These are phyloP conservation scores for Fusarium heterosporum DNA, from an alignment of 2,329 filamentous ascomycete species.

Conservation along the genomic window DNA sequence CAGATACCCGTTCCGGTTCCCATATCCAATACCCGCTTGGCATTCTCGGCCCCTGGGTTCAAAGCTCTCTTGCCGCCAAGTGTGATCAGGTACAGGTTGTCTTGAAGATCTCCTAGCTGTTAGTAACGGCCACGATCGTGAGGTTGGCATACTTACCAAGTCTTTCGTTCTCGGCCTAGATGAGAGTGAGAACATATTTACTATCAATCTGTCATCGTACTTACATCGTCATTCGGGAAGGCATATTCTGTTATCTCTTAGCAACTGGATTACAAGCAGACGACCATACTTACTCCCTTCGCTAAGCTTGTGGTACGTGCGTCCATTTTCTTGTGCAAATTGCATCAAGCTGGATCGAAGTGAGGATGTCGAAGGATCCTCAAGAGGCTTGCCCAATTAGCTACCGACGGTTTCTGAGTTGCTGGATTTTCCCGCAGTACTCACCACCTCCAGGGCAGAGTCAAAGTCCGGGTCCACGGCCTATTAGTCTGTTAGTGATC, in stretches of 20 bases:
- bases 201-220: background rate
- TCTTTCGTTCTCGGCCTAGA: conserved; percentile 20
- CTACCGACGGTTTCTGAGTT: no score
- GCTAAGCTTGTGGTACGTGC: conserved; percentile 27
- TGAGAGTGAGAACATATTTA: background rate
- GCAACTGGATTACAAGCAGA: fast-evolving
- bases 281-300: conserved; percentile 15
- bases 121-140: fast-evolving
- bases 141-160: background rate
- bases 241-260: conserved; percentile 12
- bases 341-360: conserved; percentile 25
- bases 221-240: conserved; percentile 33
- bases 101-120: conserved; percentile 8
- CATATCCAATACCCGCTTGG: conserved; percentile 22
- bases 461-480: conserved; percentile 16
- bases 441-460: conserved; percentile 26
- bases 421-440: background rate
- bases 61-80: conserved; percentile 25
- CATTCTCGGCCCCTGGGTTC: conserved; percentile 22
- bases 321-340: conserved; percentile 28
- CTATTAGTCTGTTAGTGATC: background rate
- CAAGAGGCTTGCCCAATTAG: conserved; percentile 6
- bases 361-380: conserved; percentile 24
- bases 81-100: conserved; percentile 18
- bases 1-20: conserved; percentile 32